Evolutionary conservation across 371 early-diverging fungal species (phyloP).

Genomic region (Lichtheimia hyalospora): DNA sequence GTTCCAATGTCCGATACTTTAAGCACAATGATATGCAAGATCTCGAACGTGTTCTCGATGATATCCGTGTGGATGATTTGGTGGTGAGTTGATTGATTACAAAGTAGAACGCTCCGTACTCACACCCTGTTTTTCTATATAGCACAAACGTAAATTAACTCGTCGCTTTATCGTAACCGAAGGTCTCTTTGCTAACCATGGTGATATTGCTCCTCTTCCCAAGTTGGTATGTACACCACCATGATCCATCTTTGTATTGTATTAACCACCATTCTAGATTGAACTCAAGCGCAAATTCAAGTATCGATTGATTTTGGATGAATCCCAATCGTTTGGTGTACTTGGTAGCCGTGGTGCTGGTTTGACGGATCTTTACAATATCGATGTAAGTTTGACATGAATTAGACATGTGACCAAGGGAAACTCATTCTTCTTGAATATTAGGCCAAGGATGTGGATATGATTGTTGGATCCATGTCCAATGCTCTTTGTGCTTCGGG

Average conservation of each 20-base stretch:
- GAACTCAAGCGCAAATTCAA: slow-evolving; percentile 95
- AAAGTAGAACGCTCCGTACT: not conserved
- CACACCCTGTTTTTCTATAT: not conserved
- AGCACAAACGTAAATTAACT: slow-evolving; percentile 78
- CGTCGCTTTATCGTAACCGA: slow-evolving; percentile 97
- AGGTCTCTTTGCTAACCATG: slow-evolving; percentile 93
- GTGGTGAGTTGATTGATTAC: slow-evolving; percentile 5
- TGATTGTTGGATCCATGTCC: slow-evolving; percentile 92
- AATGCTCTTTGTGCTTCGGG: slow-evolving; percentile 88
- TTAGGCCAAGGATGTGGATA: slow-evolving; percentile 84
- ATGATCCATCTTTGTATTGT: too few species aligned
- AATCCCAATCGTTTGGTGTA: slow-evolving; percentile 92
- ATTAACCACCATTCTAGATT: slow-evolving; percentile 34
- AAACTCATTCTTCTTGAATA: too few species aligned
- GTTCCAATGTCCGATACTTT: slow-evolving; percentile 86
- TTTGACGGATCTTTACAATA: slow-evolving; percentile 81
- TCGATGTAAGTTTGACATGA: slow-evolving; percentile 46
- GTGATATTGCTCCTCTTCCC: slow-evolving; percentile 89
- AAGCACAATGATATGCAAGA: slow-evolving; percentile 96
- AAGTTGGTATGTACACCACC: slow-evolving; percentile 56
- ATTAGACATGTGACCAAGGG: not conserved
- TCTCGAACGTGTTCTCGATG: slow-evolving; percentile 83
- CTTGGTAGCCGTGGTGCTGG: slow-evolving; percentile 92
- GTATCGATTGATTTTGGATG: slow-evolving; percentile 97
- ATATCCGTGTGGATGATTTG: slow-evolving; percentile 64